A percentile compares a stretch with the other conserved stretches of the same genome.
These are phyloP conservation scores for Albugo laibachii DNA, from an alignment of 352 stramenopile genomes.

Conservation along the genomic window DNA sequence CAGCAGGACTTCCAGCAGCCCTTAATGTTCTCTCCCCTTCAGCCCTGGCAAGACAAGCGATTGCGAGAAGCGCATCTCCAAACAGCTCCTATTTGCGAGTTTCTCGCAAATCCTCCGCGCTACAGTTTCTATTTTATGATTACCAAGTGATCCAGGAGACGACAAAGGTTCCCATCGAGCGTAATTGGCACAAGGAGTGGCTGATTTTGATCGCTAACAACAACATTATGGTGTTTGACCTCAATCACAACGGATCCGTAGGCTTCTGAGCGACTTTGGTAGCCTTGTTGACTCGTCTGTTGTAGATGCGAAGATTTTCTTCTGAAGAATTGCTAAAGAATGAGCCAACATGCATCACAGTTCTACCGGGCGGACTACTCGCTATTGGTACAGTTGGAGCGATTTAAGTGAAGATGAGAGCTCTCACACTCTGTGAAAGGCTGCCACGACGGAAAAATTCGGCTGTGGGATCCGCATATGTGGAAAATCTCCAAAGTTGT, in stretches of 20 bases:
- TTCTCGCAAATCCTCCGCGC: constrained; percentile 17
- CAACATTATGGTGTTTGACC: constrained; percentile 46
- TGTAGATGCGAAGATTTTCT: constrained; percentile 6
- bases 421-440: neutral
- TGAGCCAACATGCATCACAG: constrained; percentile 29
- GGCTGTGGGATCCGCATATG: constrained; percentile 35
- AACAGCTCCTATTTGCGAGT: constrained; percentile 26
- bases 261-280: neutral
- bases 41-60: neutral
- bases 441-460: constrained; percentile 56
- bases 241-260: constrained; percentile 40
- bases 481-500: constrained; percentile 39
- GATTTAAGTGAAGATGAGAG: neutral
- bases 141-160: constrained; percentile 32
- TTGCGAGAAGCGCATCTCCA: constrained; percentile 12
- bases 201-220: constrained; percentile 33
- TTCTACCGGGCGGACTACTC: constrained; percentile 36
- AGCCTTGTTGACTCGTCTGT: neutral
- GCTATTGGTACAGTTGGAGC: constrained; percentile 18
- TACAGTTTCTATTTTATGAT: constrained; percentile 58
- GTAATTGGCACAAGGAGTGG: constrained; percentile 50
- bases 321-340: constrained; percentile 39
- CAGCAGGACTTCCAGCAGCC: neutral
- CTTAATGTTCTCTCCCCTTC: constrained; percentile 1
- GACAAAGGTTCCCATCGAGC: constrained; percentile 16